A percentile compares a stretch with the other conserved stretches of the same genome.
These are phyloP conservation scores for Postia placenta DNA, from an alignment of 768 basidiomycete species.

Conservation along the genomic window DNA sequence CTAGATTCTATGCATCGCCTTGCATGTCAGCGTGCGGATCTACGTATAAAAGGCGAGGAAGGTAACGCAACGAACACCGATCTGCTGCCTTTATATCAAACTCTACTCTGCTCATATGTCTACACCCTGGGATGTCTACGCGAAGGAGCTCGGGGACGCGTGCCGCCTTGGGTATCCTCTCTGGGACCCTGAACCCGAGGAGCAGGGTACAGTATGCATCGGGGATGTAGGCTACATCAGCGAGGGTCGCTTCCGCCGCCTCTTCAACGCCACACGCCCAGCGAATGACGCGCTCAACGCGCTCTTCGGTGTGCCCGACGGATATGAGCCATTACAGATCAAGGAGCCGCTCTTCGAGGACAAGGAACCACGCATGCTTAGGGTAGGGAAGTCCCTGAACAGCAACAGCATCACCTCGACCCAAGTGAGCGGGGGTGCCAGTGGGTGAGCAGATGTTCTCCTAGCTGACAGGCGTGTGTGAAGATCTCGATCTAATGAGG, in stretches of 20 bases:
- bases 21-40: no score
- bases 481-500: neutral
- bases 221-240: slow-evolving; percentile 15
- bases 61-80: no score
- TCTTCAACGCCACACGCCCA: slow-evolving; percentile 14
- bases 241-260: slow-evolving; percentile 13
- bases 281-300: slow-evolving; percentile 5
- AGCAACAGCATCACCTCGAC: neutral
- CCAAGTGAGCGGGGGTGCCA: slow-evolving; percentile 3
- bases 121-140: slow-evolving; percentile 12
- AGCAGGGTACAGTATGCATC: slow-evolving; percentile 9
- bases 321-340: slow-evolving; percentile 4
- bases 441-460: neutral
- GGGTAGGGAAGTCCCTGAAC: neutral
- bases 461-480: neutral
- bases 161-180: slow-evolving; percentile 11
- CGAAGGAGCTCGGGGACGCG: slow-evolving; percentile 1
- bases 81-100: no score
- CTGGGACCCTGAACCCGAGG: slow-evolving; percentile 12
- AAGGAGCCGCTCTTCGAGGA: no score
- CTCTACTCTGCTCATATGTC: no score
- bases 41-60: no score
- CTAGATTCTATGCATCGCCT: no score
- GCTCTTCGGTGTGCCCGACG: slow-evolving; percentile 5
- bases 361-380: neutral